These are phyloP conservation scores for Powellomyces hirtus DNA, from an alignment of 192 early-diverging fungal species.

Conservation along the genomic window DNA sequence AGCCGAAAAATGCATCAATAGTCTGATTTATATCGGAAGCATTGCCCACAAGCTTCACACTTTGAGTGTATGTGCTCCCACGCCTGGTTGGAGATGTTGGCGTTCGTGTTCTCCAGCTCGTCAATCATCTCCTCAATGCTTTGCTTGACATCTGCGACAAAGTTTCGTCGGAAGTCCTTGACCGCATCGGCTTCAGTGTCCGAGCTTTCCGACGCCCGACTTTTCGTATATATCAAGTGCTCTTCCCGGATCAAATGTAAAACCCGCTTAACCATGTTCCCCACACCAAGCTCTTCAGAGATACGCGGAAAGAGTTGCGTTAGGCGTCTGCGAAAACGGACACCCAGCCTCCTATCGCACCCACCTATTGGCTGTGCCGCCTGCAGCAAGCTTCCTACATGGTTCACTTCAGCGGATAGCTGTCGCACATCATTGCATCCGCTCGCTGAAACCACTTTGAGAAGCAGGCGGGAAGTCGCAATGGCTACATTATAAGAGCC, in stretches of 20 bases:
- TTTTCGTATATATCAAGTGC: slow-evolving; percentile 20
- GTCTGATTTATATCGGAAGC: neutral
- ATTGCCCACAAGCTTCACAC: slow-evolving; percentile 48
- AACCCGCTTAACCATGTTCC: slow-evolving; percentile 82
- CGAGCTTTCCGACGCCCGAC: neutral
- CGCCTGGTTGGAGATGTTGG: slow-evolving; percentile 79
- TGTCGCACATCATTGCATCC: slow-evolving; percentile 66
- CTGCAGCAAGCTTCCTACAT: slow-evolving; percentile 66
- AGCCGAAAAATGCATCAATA: neutral
- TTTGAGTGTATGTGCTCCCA: slow-evolving; percentile 92
- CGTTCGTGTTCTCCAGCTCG: slow-evolving; percentile 76
- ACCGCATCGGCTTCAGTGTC: neutral
- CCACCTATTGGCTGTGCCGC: slow-evolving; percentile 74
- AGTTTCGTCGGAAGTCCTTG: slow-evolving; percentile 36
- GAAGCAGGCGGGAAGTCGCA: slow-evolving; percentile 72
- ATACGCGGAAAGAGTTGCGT: neutral
- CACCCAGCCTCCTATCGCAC: neutral
- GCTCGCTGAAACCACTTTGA: slow-evolving; percentile 72
- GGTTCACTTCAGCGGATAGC: slow-evolving; percentile 63
- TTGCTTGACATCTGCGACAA: slow-evolving; percentile 75
- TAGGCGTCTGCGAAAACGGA: neutral
- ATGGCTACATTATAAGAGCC: slow-evolving; percentile 46
- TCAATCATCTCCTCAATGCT: slow-evolving; percentile 84
- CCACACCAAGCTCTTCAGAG: slow-evolving; percentile 71
- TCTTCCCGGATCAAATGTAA: slow-evolving; percentile 81